A percentile compares a stretch with the other conserved stretches of the same genome.
These are phyloP conservation scores for Jatropha multifida DNA, from an alignment of 441 rosid species.

Conservation along the genomic window DNA sequence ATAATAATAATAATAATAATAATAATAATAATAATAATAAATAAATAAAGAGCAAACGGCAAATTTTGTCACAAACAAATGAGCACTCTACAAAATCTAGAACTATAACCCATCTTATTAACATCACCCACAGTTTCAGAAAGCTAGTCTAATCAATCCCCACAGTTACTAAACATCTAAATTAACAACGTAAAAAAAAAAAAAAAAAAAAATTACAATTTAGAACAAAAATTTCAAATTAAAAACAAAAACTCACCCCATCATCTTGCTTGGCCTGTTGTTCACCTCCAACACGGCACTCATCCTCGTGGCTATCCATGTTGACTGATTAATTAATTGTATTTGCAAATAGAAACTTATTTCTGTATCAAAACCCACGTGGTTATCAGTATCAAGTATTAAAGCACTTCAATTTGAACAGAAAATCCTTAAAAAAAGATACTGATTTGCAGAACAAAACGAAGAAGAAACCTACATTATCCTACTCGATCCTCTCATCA, in stretches of 20 bases:
- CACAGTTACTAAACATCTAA: not conserved
- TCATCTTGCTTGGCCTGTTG: slow-evolving; percentile 62
- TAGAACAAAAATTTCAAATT: not conserved
- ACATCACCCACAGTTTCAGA: not conserved
- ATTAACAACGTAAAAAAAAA: not conserved
- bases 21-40: no score
- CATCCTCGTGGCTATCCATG: slow-evolving; percentile 81
- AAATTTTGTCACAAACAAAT: slow-evolving; percentile 1
- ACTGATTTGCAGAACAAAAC: not conserved
- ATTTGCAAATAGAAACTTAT: slow-evolving; percentile 8
- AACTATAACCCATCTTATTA: not conserved
- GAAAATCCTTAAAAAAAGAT: not conserved
- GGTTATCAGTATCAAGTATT: not conserved
- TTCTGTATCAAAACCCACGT: not conserved
- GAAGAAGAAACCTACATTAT: not conserved
- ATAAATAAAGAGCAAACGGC: not conserved
- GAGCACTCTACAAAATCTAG: not conserved
- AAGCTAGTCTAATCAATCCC: not conserved
- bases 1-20: no score
- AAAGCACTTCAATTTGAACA: not conserved
- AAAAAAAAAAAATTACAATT: not conserved
- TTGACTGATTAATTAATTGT: not conserved
- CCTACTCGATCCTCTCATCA: not conserved
- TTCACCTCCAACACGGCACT: slow-evolving; percentile 45
- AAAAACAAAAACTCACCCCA: slow-evolving; percentile 52